Evolutionary conservation across 1,284 basidiomycete genomes (phyloP).

Genomic region (Tausonia pullulans): DNA sequence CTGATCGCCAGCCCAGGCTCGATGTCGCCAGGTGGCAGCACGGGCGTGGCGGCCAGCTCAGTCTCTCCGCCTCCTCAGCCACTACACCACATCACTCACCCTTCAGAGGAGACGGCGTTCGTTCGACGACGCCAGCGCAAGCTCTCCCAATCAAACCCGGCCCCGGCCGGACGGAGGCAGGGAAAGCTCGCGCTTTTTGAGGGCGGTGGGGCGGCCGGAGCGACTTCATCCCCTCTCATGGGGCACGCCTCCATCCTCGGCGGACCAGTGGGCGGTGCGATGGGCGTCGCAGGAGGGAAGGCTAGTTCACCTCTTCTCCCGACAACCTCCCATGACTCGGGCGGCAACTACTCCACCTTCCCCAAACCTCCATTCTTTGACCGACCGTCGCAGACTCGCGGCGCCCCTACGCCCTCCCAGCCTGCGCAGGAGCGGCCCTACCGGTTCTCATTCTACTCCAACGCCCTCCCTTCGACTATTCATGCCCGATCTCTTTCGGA

Average conservation of each 20-base stretch:
- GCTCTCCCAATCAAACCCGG: constrained; percentile 63
- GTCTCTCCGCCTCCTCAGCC: not conserved
- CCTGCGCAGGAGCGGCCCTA: constrained; percentile 79
- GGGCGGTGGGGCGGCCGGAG: constrained; percentile 42
- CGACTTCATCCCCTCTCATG: constrained; percentile 33
- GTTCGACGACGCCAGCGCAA: constrained; percentile 58
- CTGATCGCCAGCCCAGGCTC: not conserved
- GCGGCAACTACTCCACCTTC: constrained; percentile 28
- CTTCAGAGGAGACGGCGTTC: constrained; percentile 24
- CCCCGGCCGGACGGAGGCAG: constrained; percentile 41
- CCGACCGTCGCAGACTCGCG: constrained; percentile 22
- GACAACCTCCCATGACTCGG: constrained; percentile 5
- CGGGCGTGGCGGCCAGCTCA: not conserved
- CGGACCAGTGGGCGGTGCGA: no score
- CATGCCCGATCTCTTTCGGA: constrained; percentile 88
- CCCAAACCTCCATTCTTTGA: constrained; percentile 4
- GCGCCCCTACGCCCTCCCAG: constrained; percentile 28
- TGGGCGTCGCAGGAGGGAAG: no score
- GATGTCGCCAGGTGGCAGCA: not conserved
- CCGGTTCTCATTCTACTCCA: constrained; percentile 97
- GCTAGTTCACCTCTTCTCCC: constrained; percentile 31
- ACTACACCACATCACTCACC: not conserved
- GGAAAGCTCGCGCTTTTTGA: constrained; percentile 91
- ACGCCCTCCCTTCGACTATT: constrained; percentile 81
- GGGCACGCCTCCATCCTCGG: constrained; percentile 2